Base-by-base conservation (phyloP, 345 rosid genomes). In the Rhizophora mangle region DNA sequence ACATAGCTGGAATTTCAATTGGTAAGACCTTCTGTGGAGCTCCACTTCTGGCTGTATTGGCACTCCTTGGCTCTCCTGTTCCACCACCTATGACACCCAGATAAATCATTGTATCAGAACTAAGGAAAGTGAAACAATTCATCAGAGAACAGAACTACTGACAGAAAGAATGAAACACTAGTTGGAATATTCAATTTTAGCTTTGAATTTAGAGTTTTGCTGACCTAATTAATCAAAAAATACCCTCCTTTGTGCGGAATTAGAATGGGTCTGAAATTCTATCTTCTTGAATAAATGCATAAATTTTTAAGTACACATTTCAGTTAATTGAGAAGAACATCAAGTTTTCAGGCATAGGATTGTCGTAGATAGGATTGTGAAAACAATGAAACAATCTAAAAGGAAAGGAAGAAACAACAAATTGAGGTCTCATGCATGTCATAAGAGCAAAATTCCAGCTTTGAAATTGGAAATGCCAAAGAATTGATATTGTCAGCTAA, bases 1-100 rank as follows among this genome's bases (percentile, higher is more conserved):
- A 46, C 68, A 95, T 60, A 4, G 84, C 72, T 15, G 98, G 98
- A 22, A 82, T 82, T 71, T 90, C 98, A 67, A 96, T 88, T 0
- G 97, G 96, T 39, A 92, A 82, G 32, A 78, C 87, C 67, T 88
- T 92, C 31, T 84, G 87, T 55, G 97, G 94, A 62, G 85, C 86
- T 78, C 97, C 97, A 19, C 80, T 77, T 84, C 77, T 96, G 5
- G 84, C 71, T 34, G 76, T 68, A 56, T 74, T 85, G 18, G 86
- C 55, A 49, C 78, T 76, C 76, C 74, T 87, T 29, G 93, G 97
- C 73, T 88, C 97, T 64, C 89, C 98, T 84, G 92, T 86, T 22
- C 78, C 84, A 1, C 79, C 70, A 22, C 83, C 98, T 89, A 68
- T 39, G 58, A 53, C 0, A 18, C 11, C n/a, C 57, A 18, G 19